These are phyloP conservation scores for Alternaria consortialis DNA, from an alignment of 2,329 filamentous ascomycete species.

Conservation along the genomic window DNA sequence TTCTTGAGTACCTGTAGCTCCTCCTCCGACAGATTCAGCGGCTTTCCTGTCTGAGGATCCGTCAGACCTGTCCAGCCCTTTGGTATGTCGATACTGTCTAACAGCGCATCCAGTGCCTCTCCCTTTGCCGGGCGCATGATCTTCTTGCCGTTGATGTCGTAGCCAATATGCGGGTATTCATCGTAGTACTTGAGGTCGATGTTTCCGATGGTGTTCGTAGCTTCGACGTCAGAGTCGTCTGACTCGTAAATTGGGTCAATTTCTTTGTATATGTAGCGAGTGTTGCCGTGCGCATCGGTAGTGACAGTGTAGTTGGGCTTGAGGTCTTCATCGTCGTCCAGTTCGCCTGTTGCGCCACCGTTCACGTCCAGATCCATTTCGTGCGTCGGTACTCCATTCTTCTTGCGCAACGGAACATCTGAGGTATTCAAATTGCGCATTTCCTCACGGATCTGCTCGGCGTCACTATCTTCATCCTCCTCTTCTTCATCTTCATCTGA, in stretches of 20 bases:
- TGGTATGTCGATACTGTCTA: constrained; percentile 96
- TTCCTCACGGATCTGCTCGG: constrained; percentile 56
- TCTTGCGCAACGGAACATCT: constrained; percentile 31
- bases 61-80: constrained; percentile 97
- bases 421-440: constrained; percentile 54
- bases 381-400: constrained; percentile 25
- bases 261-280: constrained; percentile 90
- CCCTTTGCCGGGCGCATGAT: constrained; percentile 96
- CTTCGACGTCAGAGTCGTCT: constrained; percentile 86
- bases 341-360: constrained; percentile 30
- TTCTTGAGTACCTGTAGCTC: constrained; percentile 89
- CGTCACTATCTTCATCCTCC: constrained; percentile 50
- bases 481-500: constrained; percentile 45
- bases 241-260: constrained; percentile 96
- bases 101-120: constrained; percentile 87
- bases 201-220: constrained; percentile 90
- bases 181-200: constrained; percentile 97
- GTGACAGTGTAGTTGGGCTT: constrained; percentile 67
- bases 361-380: constrained; percentile 24
- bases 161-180: constrained; percentile 96
- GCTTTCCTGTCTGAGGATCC: constrained; percentile 92
- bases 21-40: constrained; percentile 83
- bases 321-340: constrained; percentile 44
- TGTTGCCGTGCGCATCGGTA: constrained; percentile 88
- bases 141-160: constrained; percentile 98